phyloP scores from a whole-genome alignment of 805 yeast genomes.

The Metschnikowia cubensis region DNA sequence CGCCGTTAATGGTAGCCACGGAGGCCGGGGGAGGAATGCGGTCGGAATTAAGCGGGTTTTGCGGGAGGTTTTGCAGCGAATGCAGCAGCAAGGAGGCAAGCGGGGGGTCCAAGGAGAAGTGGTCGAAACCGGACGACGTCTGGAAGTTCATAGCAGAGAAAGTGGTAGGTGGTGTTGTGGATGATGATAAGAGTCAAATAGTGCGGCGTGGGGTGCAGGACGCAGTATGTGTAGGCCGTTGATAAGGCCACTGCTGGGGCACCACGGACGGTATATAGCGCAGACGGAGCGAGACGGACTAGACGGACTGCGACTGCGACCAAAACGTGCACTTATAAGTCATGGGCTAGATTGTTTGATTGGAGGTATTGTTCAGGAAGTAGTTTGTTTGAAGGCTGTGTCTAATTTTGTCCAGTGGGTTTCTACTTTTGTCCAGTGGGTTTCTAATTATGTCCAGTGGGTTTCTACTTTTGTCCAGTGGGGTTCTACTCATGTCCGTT shows the following conservation, averaged over 20 bases:
- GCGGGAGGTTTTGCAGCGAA: background rate
- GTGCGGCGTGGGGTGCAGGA: constrained; percentile 4
- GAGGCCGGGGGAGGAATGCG: constrained; percentile 19
- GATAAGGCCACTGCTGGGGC: background rate
- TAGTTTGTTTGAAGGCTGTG: too few relatives aligned
- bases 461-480: too few relatives aligned
- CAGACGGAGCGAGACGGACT: background rate
- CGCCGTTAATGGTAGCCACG: constrained; percentile 14
- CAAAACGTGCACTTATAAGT: too few relatives aligned
- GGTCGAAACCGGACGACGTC: background rate
- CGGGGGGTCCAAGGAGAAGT: constrained; percentile 1
- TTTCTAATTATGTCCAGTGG: too few relatives aligned
- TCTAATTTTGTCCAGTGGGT: too few relatives aligned
- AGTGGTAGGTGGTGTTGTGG: constrained; percentile 3
- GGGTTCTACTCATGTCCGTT: too few relatives aligned
- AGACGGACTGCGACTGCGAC: too few relatives aligned
- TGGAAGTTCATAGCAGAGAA: background rate
- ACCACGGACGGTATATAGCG: too few relatives aligned
- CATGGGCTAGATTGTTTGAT: too few relatives aligned
- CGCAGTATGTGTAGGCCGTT: background rate
- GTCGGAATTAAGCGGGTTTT: constrained; percentile 9
- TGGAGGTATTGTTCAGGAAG: too few relatives aligned
- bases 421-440: too few relatives aligned
- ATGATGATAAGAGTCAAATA: background rate
- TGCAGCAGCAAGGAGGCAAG: background rate